phyloP scores from a whole-genome alignment of 2,329 filamentous ascomycete genomes.

The Clarireedia hainanense region DNA sequence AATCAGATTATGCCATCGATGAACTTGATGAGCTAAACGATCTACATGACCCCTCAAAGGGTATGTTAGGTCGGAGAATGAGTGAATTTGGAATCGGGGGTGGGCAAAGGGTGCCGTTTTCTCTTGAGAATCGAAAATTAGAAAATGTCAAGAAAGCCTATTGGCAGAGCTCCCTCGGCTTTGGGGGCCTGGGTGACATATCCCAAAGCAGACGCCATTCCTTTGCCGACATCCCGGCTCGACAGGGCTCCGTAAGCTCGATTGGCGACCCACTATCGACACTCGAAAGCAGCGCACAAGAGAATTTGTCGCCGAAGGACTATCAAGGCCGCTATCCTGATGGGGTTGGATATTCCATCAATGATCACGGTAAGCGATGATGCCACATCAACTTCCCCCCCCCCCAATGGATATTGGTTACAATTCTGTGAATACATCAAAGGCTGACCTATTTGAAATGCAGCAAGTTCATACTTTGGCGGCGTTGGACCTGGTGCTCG shows the following conservation, averaged over 20 bases:
- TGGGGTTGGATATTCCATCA: conserved; percentile 21
- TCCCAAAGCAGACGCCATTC: conserved; percentile 74
- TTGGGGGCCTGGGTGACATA: conserved; percentile 51
- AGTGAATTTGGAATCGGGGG: conserved; percentile 30
- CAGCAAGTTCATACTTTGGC: conserved; percentile 29
- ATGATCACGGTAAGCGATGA: conserved; percentile 29
- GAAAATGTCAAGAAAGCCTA: conserved; percentile 60
- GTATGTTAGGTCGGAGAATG: conserved; percentile 29
- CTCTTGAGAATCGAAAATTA: conserved; percentile 52
- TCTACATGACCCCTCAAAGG: conserved; percentile 26
- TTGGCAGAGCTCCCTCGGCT: conserved; percentile 66
- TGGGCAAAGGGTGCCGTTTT: conserved; percentile 27
- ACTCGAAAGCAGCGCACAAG: conserved; percentile 27
- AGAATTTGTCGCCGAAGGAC: conserved; percentile 24
- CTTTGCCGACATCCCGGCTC: conserved; percentile 61
- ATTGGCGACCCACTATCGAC: conserved; percentile 42
- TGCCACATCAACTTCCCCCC: not conserved
- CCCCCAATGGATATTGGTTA: not conserved
- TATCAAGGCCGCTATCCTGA: conserved; percentile 27
- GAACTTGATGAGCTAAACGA: conserved; percentile 59
- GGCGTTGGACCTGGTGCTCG: conserved; percentile 20
- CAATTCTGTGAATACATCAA: conserved; percentile 7
- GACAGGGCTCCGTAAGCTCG: conserved; percentile 56
- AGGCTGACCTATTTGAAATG: conserved; percentile 16
- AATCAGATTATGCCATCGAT: conserved; percentile 65